These are phyloP conservation scores for Euphorbia tirucalli DNA, from an alignment of 345 rosid genomes.

Conservation along the genomic window DNA sequence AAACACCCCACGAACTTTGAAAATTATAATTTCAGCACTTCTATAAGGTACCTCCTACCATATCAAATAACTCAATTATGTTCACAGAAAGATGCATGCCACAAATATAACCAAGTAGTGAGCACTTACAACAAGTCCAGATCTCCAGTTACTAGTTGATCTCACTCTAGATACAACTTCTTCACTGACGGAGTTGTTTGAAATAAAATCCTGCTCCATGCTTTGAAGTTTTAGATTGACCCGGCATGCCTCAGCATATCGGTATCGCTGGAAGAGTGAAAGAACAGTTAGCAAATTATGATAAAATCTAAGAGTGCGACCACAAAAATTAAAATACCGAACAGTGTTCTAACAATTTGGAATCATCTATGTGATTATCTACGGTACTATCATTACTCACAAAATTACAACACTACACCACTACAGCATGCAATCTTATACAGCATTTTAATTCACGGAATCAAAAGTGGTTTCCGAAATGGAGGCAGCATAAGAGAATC, in stretches of 20 bases:
- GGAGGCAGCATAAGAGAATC: neutral
- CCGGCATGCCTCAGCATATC: constrained; percentile 82
- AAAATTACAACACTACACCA: constrained; percentile 2
- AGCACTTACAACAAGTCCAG: constrained; percentile 68
- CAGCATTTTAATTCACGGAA: neutral
- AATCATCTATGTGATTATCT: neutral
- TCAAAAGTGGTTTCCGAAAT: neutral
- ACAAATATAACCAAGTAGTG: constrained; percentile 16
- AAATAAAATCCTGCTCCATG: constrained; percentile 59
- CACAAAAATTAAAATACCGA: neutral
- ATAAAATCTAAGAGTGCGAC: neutral
- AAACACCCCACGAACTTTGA: neutral
- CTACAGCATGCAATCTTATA: neutral
- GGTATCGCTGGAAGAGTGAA: constrained; percentile 63
- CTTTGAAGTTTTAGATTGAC: constrained; percentile 63
- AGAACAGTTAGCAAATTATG: constrained; percentile 4
- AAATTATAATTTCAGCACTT: neutral
- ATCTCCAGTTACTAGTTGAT: constrained; percentile 71
- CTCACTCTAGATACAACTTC: constrained; percentile 56
- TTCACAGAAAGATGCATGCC: neutral
- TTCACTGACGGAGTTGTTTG: constrained; percentile 38
- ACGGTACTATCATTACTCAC: constrained; percentile 1
- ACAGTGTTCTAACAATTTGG: neutral
- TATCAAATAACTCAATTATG: neutral
- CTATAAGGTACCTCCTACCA: neutral